A percentile compares a stretch with the other conserved stretches of the same genome.
Conservation (phyloP, 441 rosid species). For the Lagerstroemia fauriei region DNA sequence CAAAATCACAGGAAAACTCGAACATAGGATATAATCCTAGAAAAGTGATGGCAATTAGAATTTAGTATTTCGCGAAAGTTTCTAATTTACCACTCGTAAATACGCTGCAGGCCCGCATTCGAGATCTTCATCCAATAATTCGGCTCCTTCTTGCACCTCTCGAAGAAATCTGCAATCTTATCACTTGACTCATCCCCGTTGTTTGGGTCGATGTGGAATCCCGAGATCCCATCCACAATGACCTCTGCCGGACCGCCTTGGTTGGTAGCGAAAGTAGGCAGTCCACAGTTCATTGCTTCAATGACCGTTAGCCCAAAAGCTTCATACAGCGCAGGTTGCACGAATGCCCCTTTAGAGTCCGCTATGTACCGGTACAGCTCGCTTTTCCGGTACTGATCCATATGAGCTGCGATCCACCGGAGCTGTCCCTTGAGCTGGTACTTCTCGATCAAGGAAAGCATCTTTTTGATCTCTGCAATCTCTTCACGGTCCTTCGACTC, state of each 20-base stretch:
- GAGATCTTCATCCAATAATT: slow-evolving; percentile 66
- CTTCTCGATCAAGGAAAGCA: slow-evolving; percentile 71
- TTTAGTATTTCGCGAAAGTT: neutral
- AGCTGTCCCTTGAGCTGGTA: slow-evolving; percentile 76
- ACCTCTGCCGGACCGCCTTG: slow-evolving; percentile 96
- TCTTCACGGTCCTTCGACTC: slow-evolving; percentile 87
- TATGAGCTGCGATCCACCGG: slow-evolving; percentile 93
- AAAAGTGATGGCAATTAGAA: neutral
- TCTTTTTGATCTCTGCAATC: slow-evolving; percentile 74
- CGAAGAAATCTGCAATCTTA: slow-evolving; percentile 75
- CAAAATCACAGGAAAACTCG: slow-evolving; percentile 17
- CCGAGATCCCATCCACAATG: slow-evolving; percentile 79
- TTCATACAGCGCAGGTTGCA: slow-evolving; percentile 91
- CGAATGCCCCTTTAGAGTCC: slow-evolving; percentile 83
- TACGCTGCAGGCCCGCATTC: slow-evolving; percentile 63
- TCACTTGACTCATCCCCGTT: slow-evolving; percentile 71
- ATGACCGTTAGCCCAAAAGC: slow-evolving; percentile 91
- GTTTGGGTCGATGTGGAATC: slow-evolving; percentile 83
- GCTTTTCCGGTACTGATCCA: slow-evolving; percentile 73
- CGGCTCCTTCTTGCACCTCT: slow-evolving; percentile 55
- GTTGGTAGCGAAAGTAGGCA: slow-evolving; percentile 85
- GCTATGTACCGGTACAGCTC: slow-evolving; percentile 91
- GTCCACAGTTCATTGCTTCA: slow-evolving; percentile 94
- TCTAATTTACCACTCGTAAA: slow-evolving; percentile 63
- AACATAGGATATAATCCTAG: neutral